Conservation (phyloP, 2,329 filamentous ascomycete genomes). For the Pseudogymnoascus sp. region DNA sequence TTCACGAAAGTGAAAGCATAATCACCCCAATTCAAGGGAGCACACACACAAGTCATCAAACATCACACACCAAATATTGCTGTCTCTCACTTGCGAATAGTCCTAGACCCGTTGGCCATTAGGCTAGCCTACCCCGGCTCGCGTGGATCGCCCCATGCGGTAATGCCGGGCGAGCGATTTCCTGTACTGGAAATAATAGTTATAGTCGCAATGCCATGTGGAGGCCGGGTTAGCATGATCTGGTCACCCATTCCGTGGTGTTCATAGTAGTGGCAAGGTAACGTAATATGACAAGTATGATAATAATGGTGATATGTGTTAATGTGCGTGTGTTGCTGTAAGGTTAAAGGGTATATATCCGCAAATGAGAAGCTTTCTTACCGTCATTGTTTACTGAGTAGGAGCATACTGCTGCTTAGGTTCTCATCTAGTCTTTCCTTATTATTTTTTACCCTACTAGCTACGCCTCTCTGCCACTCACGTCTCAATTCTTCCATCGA, state of each 20-base stretch:
- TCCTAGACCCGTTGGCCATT: not conserved
- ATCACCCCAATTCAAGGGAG: no score
- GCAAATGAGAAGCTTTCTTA: not conserved
- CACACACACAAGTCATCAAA: not conserved
- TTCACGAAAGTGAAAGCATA: no score
- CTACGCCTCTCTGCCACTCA: not conserved
- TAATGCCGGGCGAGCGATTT: not conserved
- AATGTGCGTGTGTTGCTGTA: not conserved
- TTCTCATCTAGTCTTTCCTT: not conserved
- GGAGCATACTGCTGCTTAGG: not conserved
- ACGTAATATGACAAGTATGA: not conserved
- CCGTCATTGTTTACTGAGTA: not conserved
- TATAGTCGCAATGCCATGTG: not conserved
- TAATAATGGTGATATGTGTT: not conserved
- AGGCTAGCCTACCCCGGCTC: not conserved
- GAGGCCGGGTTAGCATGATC: not conserved
- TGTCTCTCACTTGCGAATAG: not conserved
- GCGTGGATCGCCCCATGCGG: not conserved
- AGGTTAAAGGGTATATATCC: not conserved
- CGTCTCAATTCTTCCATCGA: not conserved
- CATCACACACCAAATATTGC: not conserved
- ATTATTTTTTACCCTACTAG: not conserved
- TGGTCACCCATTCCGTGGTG: not conserved
- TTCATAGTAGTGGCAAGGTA: not conserved
- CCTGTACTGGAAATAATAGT: not conserved